Evolutionary conservation across 192 early-diverging fungal genomes (phyloP).

Genomic region (Neocallimastix lanati): DNA sequence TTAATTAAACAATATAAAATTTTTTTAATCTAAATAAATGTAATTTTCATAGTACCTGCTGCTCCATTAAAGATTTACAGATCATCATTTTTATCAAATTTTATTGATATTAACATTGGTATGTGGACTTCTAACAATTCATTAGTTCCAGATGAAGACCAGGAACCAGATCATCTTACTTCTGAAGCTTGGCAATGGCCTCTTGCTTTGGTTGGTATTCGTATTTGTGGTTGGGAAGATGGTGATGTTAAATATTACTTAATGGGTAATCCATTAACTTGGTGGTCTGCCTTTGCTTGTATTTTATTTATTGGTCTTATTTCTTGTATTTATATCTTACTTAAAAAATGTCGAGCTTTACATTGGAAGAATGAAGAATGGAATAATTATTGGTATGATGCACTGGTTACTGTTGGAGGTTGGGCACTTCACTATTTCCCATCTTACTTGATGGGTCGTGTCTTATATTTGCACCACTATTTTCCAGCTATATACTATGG

Average conservation of each 20-base stretch:
- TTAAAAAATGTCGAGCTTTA: not conserved
- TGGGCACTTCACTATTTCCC: conserved; percentile 89
- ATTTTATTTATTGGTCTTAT: conserved; percentile 24
- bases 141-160: conserved; percentile 76
- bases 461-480: conserved; percentile 92
- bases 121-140: conserved; percentile 98
- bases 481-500: conserved; percentile 90
- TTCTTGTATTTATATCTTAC: conserved; percentile 18
- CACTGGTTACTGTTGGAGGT: conserved; percentile 56
- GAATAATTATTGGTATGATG: conserved; percentile 54
- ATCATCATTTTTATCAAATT: conserved; percentile 62
- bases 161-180: conserved; percentile 57
- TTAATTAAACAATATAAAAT: too few relatives aligned
- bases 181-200: conserved; percentile 82
- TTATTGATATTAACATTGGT: conserved; percentile 74
- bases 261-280: conserved; percentile 80
- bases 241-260: conserved; percentile 70
- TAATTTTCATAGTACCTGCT: conserved; percentile 44
- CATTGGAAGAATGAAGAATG: conserved; percentile 15
- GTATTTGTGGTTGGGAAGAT: conserved; percentile 90
- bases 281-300: conserved; percentile 54
- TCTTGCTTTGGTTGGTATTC: conserved; percentile 58
- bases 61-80: conserved; percentile 41
- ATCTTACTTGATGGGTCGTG: conserved; percentile 93
- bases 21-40: too few relatives aligned